Conservation (phyloP, 1,284 basidiomycete genomes). For the Earliella scabrosa region DNA sequence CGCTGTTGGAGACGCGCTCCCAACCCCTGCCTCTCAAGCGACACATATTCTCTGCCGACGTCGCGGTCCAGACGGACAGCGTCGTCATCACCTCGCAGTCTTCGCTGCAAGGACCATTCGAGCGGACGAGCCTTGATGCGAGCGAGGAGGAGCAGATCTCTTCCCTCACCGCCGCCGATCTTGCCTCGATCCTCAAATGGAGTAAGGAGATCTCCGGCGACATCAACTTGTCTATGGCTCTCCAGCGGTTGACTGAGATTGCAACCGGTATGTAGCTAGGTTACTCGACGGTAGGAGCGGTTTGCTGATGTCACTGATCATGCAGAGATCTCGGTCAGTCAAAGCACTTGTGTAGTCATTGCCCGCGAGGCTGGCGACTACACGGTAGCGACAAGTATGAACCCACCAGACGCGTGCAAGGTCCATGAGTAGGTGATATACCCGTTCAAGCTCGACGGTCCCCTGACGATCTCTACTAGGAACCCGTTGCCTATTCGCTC, state of each 20-base stretch:
- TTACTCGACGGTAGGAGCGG: neutral
- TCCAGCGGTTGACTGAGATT: slow-evolving; percentile 71
- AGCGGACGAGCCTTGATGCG: slow-evolving; percentile 39
- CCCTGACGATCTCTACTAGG: slow-evolving; percentile 37
- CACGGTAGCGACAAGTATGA: slow-evolving; percentile 67
- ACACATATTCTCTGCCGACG: slow-evolving; percentile 59
- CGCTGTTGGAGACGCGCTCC: slow-evolving; percentile 47
- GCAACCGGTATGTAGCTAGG: slow-evolving; percentile 59
- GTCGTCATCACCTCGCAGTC: slow-evolving; percentile 41
- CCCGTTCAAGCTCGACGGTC: neutral
- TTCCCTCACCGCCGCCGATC: slow-evolving; percentile 56
- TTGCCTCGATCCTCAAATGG: slow-evolving; percentile 69
- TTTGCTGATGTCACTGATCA: neutral
- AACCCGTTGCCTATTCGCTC: slow-evolving; percentile 62
- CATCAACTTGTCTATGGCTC: slow-evolving; percentile 63
- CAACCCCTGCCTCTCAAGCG: slow-evolving; percentile 52
- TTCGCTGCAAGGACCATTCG: slow-evolving; percentile 36
- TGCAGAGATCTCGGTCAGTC: slow-evolving; percentile 65
- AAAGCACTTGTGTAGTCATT: slow-evolving; percentile 69
- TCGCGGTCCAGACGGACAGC: slow-evolving; percentile 65
- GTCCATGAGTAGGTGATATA: slow-evolving; percentile 60
- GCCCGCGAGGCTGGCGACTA: slow-evolving; percentile 71
- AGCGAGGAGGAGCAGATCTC: slow-evolving; percentile 55
- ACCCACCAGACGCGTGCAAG: slow-evolving; percentile 59
- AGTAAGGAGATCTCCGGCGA: slow-evolving; percentile 75